phyloP scores from a whole-genome alignment of 495 filamentous ascomycete genomes.

The Aspergillus sparsus region DNA sequence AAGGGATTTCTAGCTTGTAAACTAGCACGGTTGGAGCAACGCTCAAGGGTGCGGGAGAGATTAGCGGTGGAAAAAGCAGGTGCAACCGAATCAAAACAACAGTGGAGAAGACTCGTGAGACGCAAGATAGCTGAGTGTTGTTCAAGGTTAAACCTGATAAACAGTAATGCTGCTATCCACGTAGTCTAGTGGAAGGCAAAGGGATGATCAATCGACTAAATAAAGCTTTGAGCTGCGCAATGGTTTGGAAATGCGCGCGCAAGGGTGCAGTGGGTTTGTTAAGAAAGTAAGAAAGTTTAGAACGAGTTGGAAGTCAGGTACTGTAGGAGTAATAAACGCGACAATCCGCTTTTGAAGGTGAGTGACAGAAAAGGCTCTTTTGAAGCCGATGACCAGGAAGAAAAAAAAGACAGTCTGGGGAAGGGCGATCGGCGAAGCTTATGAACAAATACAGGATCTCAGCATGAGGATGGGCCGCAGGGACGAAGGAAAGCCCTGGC shows the following conservation, averaged over 20 bases:
- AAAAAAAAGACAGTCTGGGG: constrained; percentile 46
- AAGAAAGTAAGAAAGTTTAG: constrained; percentile 14
- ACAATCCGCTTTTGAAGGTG: constrained; percentile 12
- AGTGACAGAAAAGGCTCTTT: constrained; percentile 9
- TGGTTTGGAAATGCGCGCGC: constrained; percentile 6
- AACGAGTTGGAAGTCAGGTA: constrained; percentile 27
- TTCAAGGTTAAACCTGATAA: not conserved
- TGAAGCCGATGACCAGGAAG: constrained; percentile 38
- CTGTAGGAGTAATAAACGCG: constrained; percentile 18
- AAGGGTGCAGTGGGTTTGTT: constrained; percentile 14
- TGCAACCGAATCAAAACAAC: constrained; percentile 12
- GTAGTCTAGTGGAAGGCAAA: not conserved
- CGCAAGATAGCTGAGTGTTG: not conserved
- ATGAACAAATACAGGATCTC: constrained; percentile 56
- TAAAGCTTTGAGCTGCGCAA: constrained; percentile 20
- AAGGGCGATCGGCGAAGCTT: constrained; percentile 73
- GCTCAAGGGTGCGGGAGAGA: constrained; percentile 26
- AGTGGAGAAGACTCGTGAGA: constrained; percentile 6
- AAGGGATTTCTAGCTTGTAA: constrained; percentile 7
- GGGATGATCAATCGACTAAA: constrained; percentile 2
- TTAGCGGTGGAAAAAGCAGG: constrained; percentile 20
- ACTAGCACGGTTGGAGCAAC: constrained; percentile 21
- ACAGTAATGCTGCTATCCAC: not conserved
- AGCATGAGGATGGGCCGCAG: constrained; percentile 31
- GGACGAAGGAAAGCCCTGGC: constrained; percentile 34